Evolutionary conservation across 306 rosid species (phyloP).

Genomic region (Fragaria iinumae): DNA sequence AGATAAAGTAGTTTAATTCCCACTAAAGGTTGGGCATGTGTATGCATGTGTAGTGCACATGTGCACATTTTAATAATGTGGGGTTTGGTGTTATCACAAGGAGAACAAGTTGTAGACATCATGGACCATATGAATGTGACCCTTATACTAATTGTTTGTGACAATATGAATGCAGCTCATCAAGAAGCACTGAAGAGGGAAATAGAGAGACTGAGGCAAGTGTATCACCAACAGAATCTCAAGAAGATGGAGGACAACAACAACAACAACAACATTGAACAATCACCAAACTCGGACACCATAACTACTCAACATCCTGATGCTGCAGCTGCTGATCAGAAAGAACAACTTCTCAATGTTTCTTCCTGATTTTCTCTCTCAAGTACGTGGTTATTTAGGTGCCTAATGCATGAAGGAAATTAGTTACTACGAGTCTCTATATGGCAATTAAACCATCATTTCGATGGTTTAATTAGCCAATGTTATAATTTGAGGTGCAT

Average conservation of each 20-base stretch:
- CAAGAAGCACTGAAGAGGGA: slow-evolving; percentile 97
- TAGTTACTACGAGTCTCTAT: background rate
- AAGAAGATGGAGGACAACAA: slow-evolving; percentile 60
- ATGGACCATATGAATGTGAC: background rate
- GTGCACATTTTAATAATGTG: slow-evolving; percentile 19
- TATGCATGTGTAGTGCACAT: slow-evolving; percentile 17
- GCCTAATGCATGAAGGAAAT: slow-evolving; percentile 20
- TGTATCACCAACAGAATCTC: slow-evolving; percentile 73
- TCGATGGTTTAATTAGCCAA: background rate
- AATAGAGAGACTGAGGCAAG: slow-evolving; percentile 87
- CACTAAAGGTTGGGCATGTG: slow-evolving; percentile 12
- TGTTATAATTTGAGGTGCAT: background rate
- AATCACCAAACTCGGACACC: slow-evolving; percentile 39
- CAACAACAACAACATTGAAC: slow-evolving; percentile 23
- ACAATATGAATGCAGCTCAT: slow-evolving; percentile 64
- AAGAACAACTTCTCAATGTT: slow-evolving; percentile 54
- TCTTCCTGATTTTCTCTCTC: slow-evolving; percentile 19
- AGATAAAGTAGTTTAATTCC: slow-evolving; percentile 8
- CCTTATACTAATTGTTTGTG: background rate
- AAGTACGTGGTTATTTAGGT: background rate
- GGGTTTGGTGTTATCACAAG: slow-evolving; percentile 12
- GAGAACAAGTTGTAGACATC: background rate
- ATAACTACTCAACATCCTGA: slow-evolving; percentile 22
- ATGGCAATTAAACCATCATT: background rate
- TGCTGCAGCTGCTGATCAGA: slow-evolving; percentile 28